A percentile compares a stretch with the other conserved stretches of the same genome.
These are phyloP conservation scores for Ophiocytium majus DNA, from an alignment of 352 stramenopile genomes.

Conservation along the genomic window DNA sequence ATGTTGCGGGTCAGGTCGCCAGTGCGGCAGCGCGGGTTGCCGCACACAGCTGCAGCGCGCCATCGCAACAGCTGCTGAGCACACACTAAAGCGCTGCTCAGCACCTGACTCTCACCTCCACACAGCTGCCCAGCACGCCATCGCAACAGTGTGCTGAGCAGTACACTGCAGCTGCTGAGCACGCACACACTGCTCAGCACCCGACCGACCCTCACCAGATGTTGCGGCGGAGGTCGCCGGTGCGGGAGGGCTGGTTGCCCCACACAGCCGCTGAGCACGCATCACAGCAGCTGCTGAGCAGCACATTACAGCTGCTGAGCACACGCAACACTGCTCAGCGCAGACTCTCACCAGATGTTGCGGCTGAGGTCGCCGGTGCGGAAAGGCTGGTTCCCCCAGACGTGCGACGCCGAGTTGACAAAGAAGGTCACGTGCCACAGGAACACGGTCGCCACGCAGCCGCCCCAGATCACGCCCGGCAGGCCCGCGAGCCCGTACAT, in stretches of 20 bases:
- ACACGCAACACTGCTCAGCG: not conserved
- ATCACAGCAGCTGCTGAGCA: no score
- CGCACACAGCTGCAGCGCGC: no score
- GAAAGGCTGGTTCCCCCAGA: conserved; percentile 21
- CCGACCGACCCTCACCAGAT: conserved; percentile 22
- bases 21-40: no score
- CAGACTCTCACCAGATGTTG: conserved; percentile 3
- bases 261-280: conserved; percentile 6
- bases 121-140: no score
- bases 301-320: not conserved
- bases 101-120: no score
- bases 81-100: no score
- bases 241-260: conserved; percentile 12
- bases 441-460: conserved; percentile 4
- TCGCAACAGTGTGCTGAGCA: no score
- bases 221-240: not conserved
- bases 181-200: not conserved
- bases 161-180: not conserved
- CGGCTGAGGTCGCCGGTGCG: not conserved
- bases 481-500: conserved; percentile 6
- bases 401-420: conserved; percentile 22
- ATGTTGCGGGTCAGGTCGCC: no score
- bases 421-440: conserved; percentile 21
- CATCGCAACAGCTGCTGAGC: no score
- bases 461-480: conserved; percentile 11